phyloP scores from a whole-genome alignment of 2,329 filamentous ascomycete species.

The Byssoonygena ceratinophila region DNA sequence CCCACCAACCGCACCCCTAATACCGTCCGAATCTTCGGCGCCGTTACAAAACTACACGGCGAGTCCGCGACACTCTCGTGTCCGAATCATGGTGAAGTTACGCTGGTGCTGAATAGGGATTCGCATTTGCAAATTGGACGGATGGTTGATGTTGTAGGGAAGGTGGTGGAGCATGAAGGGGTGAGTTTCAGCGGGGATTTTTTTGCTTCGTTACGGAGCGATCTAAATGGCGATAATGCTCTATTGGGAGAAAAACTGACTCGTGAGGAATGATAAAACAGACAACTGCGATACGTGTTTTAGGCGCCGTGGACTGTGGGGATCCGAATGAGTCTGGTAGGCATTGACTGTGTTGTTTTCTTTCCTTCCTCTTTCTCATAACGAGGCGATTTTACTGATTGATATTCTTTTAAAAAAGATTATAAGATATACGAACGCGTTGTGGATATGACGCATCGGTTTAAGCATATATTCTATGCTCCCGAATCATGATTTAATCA shows the following conservation, averaged over 20 bases:
- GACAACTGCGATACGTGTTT: slow-evolving; percentile 33
- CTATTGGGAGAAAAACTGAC: neutral
- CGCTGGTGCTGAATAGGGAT: slow-evolving; percentile 57
- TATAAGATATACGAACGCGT: slow-evolving; percentile 64
- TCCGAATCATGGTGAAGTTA: slow-evolving; percentile 56
- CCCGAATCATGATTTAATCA: slow-evolving; percentile 24
- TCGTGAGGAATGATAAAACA: slow-evolving; percentile 17
- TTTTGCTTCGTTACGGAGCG: neutral
- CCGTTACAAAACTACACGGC: slow-evolving; percentile 70
- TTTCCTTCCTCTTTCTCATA: too few relatives aligned
- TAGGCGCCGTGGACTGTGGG: slow-evolving; percentile 36
- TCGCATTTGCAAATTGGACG: slow-evolving; percentile 37
- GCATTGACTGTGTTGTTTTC: slow-evolving; percentile 14
- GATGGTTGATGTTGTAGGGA: slow-evolving; percentile 39
- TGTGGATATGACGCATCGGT: slow-evolving; percentile 73
- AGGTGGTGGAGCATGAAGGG: slow-evolving; percentile 35
- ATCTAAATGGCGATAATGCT: neutral
- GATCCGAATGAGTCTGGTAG: slow-evolving; percentile 32
- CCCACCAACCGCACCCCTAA: slow-evolving; percentile 36
- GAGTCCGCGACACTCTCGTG: slow-evolving; percentile 72
- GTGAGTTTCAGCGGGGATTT: slow-evolving; percentile 19
- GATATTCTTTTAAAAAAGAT: too few relatives aligned
- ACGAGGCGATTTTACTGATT: too few relatives aligned
- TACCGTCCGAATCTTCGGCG: slow-evolving; percentile 76
- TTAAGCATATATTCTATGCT: slow-evolving; percentile 68